phyloP scores from a whole-genome alignment of 1,139 yeast species.

The Hansenula sp. region DNA sequence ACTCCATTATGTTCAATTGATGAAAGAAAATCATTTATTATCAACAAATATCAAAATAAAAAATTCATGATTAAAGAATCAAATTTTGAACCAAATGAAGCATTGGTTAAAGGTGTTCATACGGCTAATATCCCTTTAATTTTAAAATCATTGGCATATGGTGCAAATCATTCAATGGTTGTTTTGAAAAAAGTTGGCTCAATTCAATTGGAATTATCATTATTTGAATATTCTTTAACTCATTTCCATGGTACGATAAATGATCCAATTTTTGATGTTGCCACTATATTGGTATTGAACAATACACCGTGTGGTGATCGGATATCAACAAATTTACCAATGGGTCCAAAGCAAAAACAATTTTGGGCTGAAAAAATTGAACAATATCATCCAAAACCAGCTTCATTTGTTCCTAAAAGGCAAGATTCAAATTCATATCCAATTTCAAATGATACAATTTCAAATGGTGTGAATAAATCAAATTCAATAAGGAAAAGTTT shows the following conservation, averaged over 20 bases:
- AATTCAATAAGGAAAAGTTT: neutral
- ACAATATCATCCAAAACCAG: neutral
- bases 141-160: conserved; percentile 44
- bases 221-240: conserved; percentile 60
- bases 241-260: conserved; percentile 34
- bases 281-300: conserved; percentile 69
- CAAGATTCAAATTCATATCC: no score
- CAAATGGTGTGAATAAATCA: neutral
- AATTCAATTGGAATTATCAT: conserved; percentile 31
- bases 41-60: conserved; percentile 45
- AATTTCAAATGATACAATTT: neutral
- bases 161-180: conserved; percentile 43
- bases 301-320: conserved; percentile 31
- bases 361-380: conserved; percentile 40
- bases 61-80: conserved; percentile 28
- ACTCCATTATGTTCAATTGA: conserved; percentile 24
- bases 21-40: conserved; percentile 42
- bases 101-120: conserved; percentile 44
- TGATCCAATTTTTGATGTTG: conserved; percentile 53
- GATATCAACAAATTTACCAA: conserved; percentile 29
- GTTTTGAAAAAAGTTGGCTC: conserved; percentile 26
- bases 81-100: conserved; percentile 21
- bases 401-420: neutral
- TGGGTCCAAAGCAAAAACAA: conserved; percentile 39
- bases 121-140: conserved; percentile 44